Base-by-base conservation (phyloP, 257 asterid species). In the Salvia splendens region DNA sequence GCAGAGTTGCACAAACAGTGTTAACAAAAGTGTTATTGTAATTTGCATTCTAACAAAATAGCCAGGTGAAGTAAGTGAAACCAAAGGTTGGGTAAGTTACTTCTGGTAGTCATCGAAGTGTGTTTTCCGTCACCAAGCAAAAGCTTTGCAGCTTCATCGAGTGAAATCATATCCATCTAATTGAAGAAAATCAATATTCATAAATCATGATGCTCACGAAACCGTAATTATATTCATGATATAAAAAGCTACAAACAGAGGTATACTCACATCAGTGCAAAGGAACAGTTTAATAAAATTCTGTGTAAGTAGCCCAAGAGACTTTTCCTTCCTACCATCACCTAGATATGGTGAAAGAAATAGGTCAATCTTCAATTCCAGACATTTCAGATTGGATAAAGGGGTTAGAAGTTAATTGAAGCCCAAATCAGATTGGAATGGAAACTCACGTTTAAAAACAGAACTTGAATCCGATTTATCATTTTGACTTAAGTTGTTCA, bases 141-240 rank as follows among this genome's bases (percentile, higher is more conserved):
- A 59, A 94, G 84, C 77, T 88, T 91, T 62, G 99, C 99, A 71
- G 99, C 99, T 74, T 81, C 95, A 53, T 94, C 99, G 51, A 94
- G 95, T 58, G 97, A 94, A 71, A 94, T 85, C 96, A 87, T 71
- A 41, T 91, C 96, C 90, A 88, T 81, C 99, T 91, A 68, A 45
- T 38, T 53, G 32, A 56, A 62, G 5, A 61, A 70, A 36, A 16
- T 12, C 28, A 14, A 10, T 30, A 50, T 51, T 42, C 45, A 47
- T 41, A 32, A 73, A 65, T 24, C 14, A 32, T 17, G 53, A 70
- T 72, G 50, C 65, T 61, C 45, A 51, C 17, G 36, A 40, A 12
- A 40, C 20, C 5, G 12, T 7, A 35, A 56, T 64, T 38, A 59
- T 41, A 8, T 42, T 5, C 24, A 20, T 33, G 30, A 28, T 15